A percentile compares a stretch with the other conserved stretches of the same genome.
Evolutionary conservation across 495 filamentous ascomycete species (phyloP).

Genomic region (Hypoxylon lienhwacheense): DNA sequence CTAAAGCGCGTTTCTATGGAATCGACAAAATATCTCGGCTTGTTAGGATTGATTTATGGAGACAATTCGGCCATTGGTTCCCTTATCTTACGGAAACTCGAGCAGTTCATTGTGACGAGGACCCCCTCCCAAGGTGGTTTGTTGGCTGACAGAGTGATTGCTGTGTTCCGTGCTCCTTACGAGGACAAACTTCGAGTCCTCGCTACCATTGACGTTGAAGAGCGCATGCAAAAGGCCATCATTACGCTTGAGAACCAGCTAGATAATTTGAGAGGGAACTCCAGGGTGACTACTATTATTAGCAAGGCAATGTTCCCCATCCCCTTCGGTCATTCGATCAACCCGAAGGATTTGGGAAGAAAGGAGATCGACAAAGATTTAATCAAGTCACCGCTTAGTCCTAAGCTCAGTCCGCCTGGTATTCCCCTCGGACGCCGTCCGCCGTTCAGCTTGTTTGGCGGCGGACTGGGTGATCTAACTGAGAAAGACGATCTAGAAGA

Average conservation of each 20-base stretch:
- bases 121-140: conserved; percentile 75
- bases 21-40: conserved; percentile 73
- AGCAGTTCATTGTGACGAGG: conserved; percentile 79
- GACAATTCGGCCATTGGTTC: conserved; percentile 69
- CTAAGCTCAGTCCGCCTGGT: conserved; percentile 50
- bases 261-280: conserved; percentile 74
- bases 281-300: conserved; percentile 73
- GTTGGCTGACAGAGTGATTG: conserved; percentile 96
- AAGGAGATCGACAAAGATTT: conserved; percentile 51
- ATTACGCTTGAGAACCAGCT: conserved; percentile 80
- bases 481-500: conserved; percentile 70
- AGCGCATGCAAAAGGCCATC: conserved; percentile 76
- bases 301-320: conserved; percentile 60
- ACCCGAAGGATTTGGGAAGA: conserved; percentile 46
- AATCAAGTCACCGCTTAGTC: conserved; percentile 52
- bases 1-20: conserved; percentile 82
- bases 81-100: conserved; percentile 78
- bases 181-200: conserved; percentile 89
- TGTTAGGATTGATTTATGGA: conserved; percentile 68
- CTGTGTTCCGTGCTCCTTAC: conserved; percentile 78
- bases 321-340: too few relatives aligned
- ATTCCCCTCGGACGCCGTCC: conserved; percentile 52
- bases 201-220: conserved; percentile 70
- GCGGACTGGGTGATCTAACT: conserved; percentile 29
- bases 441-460: conserved; percentile 40